These are phyloP conservation scores for Fusarium sp. DNA, from an alignment of 2,329 filamentous ascomycete genomes.

Conservation along the genomic window DNA sequence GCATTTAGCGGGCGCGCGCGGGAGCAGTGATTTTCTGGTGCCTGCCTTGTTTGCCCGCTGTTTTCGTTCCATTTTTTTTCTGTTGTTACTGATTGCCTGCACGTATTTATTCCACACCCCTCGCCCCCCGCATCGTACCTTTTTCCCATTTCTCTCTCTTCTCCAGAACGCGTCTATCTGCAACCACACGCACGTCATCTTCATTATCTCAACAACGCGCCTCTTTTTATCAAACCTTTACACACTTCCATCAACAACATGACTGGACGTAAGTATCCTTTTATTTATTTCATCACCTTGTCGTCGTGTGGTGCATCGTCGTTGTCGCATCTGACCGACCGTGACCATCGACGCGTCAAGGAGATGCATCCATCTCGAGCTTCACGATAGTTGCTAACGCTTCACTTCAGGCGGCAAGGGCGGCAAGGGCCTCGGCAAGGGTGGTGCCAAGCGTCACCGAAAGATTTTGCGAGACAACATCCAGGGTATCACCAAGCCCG, in stretches of 20 bases:
- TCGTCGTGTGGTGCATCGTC: neutral
- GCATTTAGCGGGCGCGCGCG: too few relatives aligned
- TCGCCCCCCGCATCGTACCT: slow-evolving; percentile 41
- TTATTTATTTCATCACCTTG: slow-evolving; percentile 10
- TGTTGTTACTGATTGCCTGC: slow-evolving; percentile 49
- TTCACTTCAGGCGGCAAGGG: slow-evolving; percentile 81
- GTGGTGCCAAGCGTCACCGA: slow-evolving; percentile 97
- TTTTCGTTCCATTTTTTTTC: slow-evolving; percentile 13
- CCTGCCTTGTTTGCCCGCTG: slow-evolving; percentile 8
- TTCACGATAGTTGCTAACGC: slow-evolving; percentile 56
- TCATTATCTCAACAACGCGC: slow-evolving; percentile 42
- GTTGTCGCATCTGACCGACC: neutral
- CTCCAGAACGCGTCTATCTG: slow-evolving; percentile 40
- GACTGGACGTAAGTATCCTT: slow-evolving; percentile 75
- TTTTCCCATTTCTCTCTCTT: slow-evolving; percentile 35
- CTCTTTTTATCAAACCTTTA: slow-evolving; percentile 41
- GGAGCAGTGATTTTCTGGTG: slow-evolving; percentile 22
- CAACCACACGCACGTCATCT: slow-evolving; percentile 32
- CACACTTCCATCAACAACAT: slow-evolving; percentile 60
- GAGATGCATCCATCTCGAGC: neutral
- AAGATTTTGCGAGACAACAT: slow-evolving; percentile 99
- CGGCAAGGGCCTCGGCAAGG: slow-evolving; percentile 98
- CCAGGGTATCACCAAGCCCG: slow-evolving; percentile 98
- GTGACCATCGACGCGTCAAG: neutral
- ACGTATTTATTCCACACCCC: slow-evolving; percentile 50